phyloP scores from a whole-genome alignment of 768 basidiomycete species.

The Agrocybe praecox region DNA sequence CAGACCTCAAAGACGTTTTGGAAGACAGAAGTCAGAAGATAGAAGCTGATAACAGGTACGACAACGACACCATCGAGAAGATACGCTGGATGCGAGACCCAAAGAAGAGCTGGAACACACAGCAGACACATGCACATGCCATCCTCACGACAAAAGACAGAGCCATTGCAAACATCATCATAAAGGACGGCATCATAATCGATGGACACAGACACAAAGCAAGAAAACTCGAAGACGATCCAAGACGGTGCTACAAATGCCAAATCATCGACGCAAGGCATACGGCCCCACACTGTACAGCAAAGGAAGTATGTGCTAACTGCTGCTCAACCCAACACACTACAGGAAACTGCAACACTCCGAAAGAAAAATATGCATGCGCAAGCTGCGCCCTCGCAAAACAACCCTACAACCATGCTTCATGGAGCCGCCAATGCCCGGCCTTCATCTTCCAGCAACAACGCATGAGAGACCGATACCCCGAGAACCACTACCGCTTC shows the following conservation, averaged over 20 bases:
- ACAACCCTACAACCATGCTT: slow-evolving; percentile 1
- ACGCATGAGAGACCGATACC: slow-evolving; percentile 1
- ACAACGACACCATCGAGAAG: background rate
- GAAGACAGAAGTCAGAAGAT: background rate
- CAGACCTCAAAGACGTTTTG: background rate
- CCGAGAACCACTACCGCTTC: slow-evolving; percentile 6
- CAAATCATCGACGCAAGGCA: slow-evolving; percentile 8
- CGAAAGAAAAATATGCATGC: background rate
- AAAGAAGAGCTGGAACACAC: slow-evolving; percentile 5
- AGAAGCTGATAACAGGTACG: slow-evolving; percentile 1
- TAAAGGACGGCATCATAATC: slow-evolving; percentile 5
- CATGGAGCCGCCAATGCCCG: slow-evolving; percentile 12
- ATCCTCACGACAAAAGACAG: slow-evolving; percentile 3
- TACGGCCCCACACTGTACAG: slow-evolving; percentile 1
- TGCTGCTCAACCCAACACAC: slow-evolving; percentile 3
- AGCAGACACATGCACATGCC: slow-evolving; percentile 5
- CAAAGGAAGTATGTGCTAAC: slow-evolving; percentile 11
- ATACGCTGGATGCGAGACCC: slow-evolving; percentile 11
- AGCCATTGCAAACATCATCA: slow-evolving; percentile 3
- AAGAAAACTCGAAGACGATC: slow-evolving; percentile 13
- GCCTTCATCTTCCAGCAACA: background rate
- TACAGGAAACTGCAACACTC: slow-evolving; percentile 4
- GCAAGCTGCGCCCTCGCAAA: slow-evolving; percentile 4
- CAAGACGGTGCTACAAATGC: slow-evolving; percentile 12
- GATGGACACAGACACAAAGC: slow-evolving; percentile 1